phyloP scores from a whole-genome alignment of 1,139 yeast genomes.

The Saccharomyces hybrid region DNA sequence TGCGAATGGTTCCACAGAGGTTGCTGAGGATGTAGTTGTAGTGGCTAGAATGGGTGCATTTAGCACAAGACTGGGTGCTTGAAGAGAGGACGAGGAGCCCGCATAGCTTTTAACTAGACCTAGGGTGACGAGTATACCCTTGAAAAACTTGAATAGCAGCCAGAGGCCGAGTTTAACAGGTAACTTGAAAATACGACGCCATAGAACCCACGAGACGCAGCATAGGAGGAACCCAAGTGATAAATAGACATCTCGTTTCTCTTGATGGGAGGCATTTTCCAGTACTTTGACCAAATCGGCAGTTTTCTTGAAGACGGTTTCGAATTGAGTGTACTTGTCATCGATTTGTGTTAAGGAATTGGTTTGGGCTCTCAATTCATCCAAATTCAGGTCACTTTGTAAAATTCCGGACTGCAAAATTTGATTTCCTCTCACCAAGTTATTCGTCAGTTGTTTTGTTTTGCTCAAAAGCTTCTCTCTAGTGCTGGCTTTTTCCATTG shows the following conservation, averaged over 20 bases:
- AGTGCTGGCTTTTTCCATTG: constrained; percentile 13
- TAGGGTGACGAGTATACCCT: constrained; percentile 22
- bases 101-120: constrained; percentile 21
- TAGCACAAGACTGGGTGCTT: constrained; percentile 1
- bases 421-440: constrained; percentile 33
- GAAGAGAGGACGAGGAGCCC: constrained; percentile 2
- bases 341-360: constrained; percentile 41
- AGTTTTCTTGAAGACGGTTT: constrained; percentile 41
- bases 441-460: constrained; percentile 33
- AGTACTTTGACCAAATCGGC: constrained; percentile 41
- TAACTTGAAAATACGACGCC: constrained; percentile 45
- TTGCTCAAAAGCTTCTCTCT: constrained; percentile 31
- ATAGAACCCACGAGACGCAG: constrained; percentile 48
- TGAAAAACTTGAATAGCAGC: constrained; percentile 41
- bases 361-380: constrained; percentile 50
- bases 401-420: constrained; percentile 46
- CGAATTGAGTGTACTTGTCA: constrained; percentile 40
- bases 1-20: constrained; percentile 2
- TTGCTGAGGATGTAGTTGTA: background rate
- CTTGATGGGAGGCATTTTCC: constrained; percentile 48
- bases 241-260: constrained; percentile 46
- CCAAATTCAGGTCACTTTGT: constrained; percentile 53
- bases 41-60: background rate
- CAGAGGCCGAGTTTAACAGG: constrained; percentile 46
- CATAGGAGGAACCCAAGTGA: constrained; percentile 43